Conservation (phyloP, 2,329 filamentous ascomycete species). For the Cercospora sp. region DNA sequence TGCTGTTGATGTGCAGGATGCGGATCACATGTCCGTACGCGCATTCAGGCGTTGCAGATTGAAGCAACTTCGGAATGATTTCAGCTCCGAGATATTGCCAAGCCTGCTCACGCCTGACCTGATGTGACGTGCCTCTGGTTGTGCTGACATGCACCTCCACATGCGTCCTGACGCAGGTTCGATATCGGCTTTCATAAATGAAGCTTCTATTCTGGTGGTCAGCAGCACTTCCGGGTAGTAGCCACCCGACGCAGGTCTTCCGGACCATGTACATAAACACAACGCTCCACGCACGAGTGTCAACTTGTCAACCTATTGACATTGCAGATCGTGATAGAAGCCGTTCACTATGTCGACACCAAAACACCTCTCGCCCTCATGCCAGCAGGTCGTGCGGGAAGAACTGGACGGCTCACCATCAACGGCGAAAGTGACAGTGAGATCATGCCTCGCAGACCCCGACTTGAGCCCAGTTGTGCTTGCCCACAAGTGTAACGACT, state of each 20-base stretch:
- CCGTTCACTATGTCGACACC: background rate
- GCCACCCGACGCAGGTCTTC: background rate
- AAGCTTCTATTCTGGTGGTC: background rate
- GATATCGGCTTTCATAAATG: background rate
- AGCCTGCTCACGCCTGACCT: slow-evolving; percentile 5
- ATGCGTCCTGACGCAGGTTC: background rate
- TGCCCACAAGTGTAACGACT: slow-evolving; percentile 40
- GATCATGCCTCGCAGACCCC: slow-evolving; percentile 29
- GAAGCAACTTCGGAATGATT: slow-evolving; percentile 2
- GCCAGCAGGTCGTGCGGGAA: slow-evolving; percentile 30
- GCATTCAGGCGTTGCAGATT: background rate
- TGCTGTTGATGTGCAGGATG: background rate
- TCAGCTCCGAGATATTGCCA: background rate
- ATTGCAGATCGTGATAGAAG: background rate
- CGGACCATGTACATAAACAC: background rate
- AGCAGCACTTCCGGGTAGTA: background rate
- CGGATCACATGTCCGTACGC: background rate
- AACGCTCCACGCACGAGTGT: background rate
- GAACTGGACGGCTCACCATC: slow-evolving; percentile 18
- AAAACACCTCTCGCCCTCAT: slow-evolving; percentile 29
- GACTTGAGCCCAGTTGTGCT: slow-evolving; percentile 31
- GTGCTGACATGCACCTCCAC: background rate
- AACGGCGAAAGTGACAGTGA: slow-evolving; percentile 28
- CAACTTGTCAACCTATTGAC: background rate
- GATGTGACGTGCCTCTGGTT: background rate